Percentiles rank a stretch among this genome's conserved stretches.
These are phyloP conservation scores for Claviceps quebecensis DNA, from an alignment of 2,329 filamentous ascomycete species.

Conservation along the genomic window DNA sequence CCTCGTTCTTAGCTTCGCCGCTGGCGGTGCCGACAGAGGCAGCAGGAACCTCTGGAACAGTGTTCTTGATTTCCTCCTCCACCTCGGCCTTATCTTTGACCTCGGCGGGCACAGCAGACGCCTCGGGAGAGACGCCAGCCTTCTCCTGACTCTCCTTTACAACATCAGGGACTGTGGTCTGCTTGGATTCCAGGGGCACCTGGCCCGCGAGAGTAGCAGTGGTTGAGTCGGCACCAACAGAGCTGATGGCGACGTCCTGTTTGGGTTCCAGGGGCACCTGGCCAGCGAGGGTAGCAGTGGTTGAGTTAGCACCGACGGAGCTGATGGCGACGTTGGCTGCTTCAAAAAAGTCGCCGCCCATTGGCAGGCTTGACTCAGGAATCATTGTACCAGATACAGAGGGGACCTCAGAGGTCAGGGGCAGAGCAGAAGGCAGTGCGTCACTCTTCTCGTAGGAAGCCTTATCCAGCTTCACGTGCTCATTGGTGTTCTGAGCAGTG, in stretches of 20 bases:
- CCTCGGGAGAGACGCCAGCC: slow-evolving; percentile 51
- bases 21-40: slow-evolving; percentile 43
- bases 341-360: slow-evolving; percentile 25
- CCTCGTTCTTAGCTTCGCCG: slow-evolving; percentile 38
- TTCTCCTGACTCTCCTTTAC: slow-evolving; percentile 61
- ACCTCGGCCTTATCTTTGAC: slow-evolving; percentile 58
- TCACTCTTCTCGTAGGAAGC: slow-evolving; percentile 77
- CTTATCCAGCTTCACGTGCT: slow-evolving; percentile 64
- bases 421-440: slow-evolving; percentile 35
- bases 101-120: slow-evolving; percentile 49
- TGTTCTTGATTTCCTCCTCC: slow-evolving; percentile 55
- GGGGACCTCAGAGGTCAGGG: slow-evolving; percentile 30
- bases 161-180: slow-evolving; percentile 20
- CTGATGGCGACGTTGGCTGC: slow-evolving; percentile 29
- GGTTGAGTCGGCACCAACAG: slow-evolving; percentile 37
- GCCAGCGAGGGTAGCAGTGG: slow-evolving; percentile 56
- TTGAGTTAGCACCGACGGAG: slow-evolving; percentile 39
- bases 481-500: slow-evolving; percentile 53
- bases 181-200: slow-evolving; percentile 46
- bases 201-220: slow-evolving; percentile 55
- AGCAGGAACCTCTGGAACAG: slow-evolving; percentile 45
- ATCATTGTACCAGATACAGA: slow-evolving; percentile 51
- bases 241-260: slow-evolving; percentile 8
- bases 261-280: slow-evolving; percentile 50
- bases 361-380: slow-evolving; percentile 70